Percentiles rank a stretch among this genome's conserved stretches.
Conservation (phyloP, 2,329 filamentous ascomycete species). For the Claviceps paspali region DNA sequence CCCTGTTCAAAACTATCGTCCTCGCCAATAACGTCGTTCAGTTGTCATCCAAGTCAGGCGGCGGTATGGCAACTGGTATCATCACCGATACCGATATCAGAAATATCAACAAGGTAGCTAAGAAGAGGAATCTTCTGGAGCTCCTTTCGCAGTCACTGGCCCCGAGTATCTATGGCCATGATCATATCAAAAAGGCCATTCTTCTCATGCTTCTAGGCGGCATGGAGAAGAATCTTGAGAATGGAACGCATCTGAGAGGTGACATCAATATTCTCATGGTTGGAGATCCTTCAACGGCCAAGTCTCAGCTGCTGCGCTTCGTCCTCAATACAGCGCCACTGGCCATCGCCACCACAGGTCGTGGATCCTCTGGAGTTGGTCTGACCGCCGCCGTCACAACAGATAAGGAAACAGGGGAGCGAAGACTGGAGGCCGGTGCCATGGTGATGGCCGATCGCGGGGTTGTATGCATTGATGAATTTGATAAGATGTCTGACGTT, state of each 20-base stretch:
- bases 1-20: slow-evolving; percentile 86
- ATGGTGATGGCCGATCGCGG: slow-evolving; percentile 97
- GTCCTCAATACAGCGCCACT: slow-evolving; percentile 93
- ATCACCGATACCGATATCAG: slow-evolving; percentile 96
- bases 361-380: slow-evolving; percentile 94
- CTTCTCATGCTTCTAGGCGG: slow-evolving; percentile 87
- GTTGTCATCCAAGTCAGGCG: slow-evolving; percentile 88
- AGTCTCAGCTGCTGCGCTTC: slow-evolving; percentile 94
- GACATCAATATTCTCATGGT: slow-evolving; percentile 99
- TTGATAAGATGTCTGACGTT: slow-evolving; percentile 99
- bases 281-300: slow-evolving; percentile 93
- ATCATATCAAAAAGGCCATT: slow-evolving; percentile 96
- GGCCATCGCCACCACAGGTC: slow-evolving; percentile 91
- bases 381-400: slow-evolving; percentile 90
- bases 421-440: slow-evolving; percentile 86
- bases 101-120: slow-evolving; percentile 95
- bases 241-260: slow-evolving; percentile 92
- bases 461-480: slow-evolving; percentile 97
- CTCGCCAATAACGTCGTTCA: slow-evolving; percentile 91
- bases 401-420: slow-evolving; percentile 94
- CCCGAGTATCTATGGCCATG: slow-evolving; percentile 92
- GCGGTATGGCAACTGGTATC: slow-evolving; percentile 76
- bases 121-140: slow-evolving; percentile 87
- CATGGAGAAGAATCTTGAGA: slow-evolving; percentile 97
- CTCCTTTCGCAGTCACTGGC: slow-evolving; percentile 86